Percentiles rank a stretch among this genome's conserved stretches.
Conservation (phyloP, 2,329 filamentous ascomycete genomes). For the Ophiocordyceps unilateralis region DNA sequence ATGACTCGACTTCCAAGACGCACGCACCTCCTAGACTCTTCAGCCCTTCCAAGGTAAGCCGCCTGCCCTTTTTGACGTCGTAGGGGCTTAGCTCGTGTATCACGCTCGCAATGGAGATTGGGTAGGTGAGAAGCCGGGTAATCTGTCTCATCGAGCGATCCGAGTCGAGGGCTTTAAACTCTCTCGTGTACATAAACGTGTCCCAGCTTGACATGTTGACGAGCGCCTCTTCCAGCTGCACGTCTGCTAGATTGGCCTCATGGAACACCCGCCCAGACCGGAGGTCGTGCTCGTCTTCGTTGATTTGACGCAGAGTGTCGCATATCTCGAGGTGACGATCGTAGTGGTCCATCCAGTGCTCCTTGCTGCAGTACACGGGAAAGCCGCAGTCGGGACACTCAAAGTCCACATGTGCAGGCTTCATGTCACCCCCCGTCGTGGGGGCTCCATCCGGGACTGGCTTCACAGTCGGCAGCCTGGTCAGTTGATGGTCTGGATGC, state of each 20-base stretch:
- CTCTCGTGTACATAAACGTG: conserved; percentile 81
- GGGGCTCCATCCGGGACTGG: conserved; percentile 46
- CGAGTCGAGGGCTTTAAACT: conserved; percentile 80
- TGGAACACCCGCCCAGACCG: conserved; percentile 80
- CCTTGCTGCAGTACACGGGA: conserved; percentile 82
- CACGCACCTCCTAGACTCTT: conserved; percentile 80
- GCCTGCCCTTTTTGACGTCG: conserved; percentile 53
- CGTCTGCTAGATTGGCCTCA: conserved; percentile 80
- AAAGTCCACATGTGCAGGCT: conserved; percentile 73
- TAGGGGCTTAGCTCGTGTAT: conserved; percentile 93
- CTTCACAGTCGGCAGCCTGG: conserved; percentile 47
- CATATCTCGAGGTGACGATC: conserved; percentile 85
- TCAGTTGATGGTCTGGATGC: conserved; percentile 71
- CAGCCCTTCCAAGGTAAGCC: conserved; percentile 72
- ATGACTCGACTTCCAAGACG: background rate
- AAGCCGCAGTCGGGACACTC: conserved; percentile 95
- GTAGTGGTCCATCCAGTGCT: conserved; percentile 93
- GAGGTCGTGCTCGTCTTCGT: conserved; percentile 94
- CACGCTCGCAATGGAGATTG: conserved; percentile 77
- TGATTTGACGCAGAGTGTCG: conserved; percentile 79
- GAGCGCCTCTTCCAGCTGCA: conserved; percentile 79
- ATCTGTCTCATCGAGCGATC: conserved; percentile 85
- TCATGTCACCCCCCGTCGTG: conserved; percentile 32
- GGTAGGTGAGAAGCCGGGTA: conserved; percentile 85
- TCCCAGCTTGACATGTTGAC: conserved; percentile 99